These are phyloP conservation scores for Jacaranda mimosifolia DNA, from an alignment of 257 asterid genomes.

Conservation along the genomic window DNA sequence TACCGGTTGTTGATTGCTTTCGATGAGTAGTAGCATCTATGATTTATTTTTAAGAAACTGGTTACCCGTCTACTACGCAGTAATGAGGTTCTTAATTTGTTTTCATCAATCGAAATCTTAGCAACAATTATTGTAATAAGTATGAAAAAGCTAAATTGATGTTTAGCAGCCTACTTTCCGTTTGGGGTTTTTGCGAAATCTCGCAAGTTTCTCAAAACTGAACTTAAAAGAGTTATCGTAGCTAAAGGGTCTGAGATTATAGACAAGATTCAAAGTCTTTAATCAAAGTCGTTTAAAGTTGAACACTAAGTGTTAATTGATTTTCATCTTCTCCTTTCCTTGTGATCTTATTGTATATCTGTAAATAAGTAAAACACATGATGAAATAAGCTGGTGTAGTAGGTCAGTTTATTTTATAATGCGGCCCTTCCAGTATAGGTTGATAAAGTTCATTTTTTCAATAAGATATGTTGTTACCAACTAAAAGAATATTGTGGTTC, in stretches of 20 bases:
- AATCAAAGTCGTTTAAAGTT: background rate
- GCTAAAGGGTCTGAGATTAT: constrained; percentile 8
- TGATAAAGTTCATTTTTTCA: background rate
- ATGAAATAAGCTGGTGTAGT: background rate
- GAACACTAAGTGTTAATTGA: background rate
- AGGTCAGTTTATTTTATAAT: background rate
- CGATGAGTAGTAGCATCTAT: background rate
- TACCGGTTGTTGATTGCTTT: constrained; percentile 10
- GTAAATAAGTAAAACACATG: background rate
- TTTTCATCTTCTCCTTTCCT: background rate
- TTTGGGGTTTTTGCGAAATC: background rate
- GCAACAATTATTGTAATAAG: background rate
- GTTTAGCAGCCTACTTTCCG: background rate
- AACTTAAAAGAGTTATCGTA: background rate
- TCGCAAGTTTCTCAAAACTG: background rate
- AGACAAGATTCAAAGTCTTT: background rate
- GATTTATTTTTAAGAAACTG: background rate
- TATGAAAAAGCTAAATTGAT: background rate
- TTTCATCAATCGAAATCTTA: background rate
- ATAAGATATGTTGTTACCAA: background rate
- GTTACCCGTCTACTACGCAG: constrained; percentile 4
- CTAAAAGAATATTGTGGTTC: background rate
- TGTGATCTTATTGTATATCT: background rate
- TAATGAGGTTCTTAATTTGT: background rate
- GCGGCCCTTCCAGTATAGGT: background rate